Percentiles rank a stretch among this genome's conserved stretches.
phyloP scores from a whole-genome alignment of 306 rosid species.

The Begonia fuchsioides region DNA sequence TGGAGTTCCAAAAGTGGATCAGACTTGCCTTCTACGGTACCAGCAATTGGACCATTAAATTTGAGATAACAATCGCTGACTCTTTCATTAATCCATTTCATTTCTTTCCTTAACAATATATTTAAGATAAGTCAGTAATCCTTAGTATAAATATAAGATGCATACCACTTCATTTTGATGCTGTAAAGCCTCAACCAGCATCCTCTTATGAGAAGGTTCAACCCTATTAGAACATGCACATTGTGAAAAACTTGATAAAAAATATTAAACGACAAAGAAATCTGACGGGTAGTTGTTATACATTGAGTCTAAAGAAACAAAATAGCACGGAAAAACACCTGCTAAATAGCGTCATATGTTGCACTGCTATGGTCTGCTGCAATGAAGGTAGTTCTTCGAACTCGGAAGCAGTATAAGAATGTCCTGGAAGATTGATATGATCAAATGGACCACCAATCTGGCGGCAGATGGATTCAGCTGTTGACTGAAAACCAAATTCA shows the following conservation, averaged over 20 bases:
- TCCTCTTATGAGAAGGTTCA: conserved; percentile 94
- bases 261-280: no score
- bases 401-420: conserved; percentile 86
- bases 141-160: no score
- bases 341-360: conserved; percentile 82
- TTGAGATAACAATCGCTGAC: background rate
- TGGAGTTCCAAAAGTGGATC: no score
- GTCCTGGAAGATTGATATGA: conserved; percentile 60
- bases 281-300: no score
- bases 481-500: conserved; percentile 40
- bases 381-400: conserved; percentile 84
- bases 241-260: conserved; percentile 1
- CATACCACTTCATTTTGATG: conserved; percentile 95
- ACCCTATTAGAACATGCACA: conserved; percentile 44
- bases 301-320: background rate
- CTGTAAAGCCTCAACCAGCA: conserved; percentile 96
- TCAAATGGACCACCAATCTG: conserved; percentile 89
- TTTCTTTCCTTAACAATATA: no score
- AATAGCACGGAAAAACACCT: conserved; percentile 29
- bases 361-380: conserved; percentile 80
- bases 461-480: conserved; percentile 94
- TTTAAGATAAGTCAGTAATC: no score
- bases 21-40: no score
- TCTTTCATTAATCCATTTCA: no score
- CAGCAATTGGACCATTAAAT: background rate